Evolutionary conservation across 129 eudicot genomes (phyloP), one percentile per base, ranked within the genome.

Genomic region (Centella asiatica): DNA sequence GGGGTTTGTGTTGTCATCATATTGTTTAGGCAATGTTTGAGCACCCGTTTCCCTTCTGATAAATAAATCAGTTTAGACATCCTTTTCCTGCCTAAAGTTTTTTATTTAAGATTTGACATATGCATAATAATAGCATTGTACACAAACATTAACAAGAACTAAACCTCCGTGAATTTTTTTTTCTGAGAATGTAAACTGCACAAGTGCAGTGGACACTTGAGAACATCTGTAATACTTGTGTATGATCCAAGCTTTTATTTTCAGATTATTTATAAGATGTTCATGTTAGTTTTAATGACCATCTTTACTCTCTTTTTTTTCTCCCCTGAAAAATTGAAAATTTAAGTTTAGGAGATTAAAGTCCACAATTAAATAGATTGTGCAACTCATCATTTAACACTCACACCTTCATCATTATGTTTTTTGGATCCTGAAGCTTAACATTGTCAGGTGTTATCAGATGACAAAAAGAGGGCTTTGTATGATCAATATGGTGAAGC

Each of bases 401-500:
- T 57, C 44, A 54, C 58, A 15, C 20, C 4, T 39, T 50, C 13
- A 31, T 24, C 23, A 36, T 19, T 24, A 4, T 69, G 17, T 53
- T 15, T 19, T 53, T 73, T 70, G 60, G 75, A 71, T 56, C 62
- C 74, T 88, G 84, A 84, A 77, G 72, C 74, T 46, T 62, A 74
- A 73, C 56, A 71, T 77, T 80, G 88, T 81, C 96, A 92, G 99
- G 95, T 92, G 57, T 83, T 87, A 82, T 92, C 99, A 84, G 99
- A 92, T 78, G 99, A 92, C 81, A 69, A 92, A 45, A 92, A 92
- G 80, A 70, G 99, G 78, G 95, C 95, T 46, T 72, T 92, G 76
- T 92, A 92, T 75, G 99, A 92, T 72, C 96, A 77, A 7, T 92
- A 87, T 56, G 99, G 99, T 66, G 99, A 92, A 76, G 99, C 85